Base-by-base conservation (phyloP, 2,329 filamentous ascomycete species). In the Verticillium nonalfalfae region DNA sequence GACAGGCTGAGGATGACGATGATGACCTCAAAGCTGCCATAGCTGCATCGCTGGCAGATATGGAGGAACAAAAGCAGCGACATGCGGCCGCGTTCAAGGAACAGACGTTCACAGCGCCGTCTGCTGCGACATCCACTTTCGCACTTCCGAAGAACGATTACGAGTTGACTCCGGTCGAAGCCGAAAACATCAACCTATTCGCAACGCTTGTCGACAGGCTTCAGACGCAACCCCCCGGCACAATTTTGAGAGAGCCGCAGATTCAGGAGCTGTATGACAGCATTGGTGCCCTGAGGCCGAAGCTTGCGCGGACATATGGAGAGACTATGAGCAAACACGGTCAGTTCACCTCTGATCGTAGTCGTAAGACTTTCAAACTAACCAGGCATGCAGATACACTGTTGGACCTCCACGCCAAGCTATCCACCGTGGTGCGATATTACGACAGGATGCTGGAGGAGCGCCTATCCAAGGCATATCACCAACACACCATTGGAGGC, bases 321-420 rank as follows among this genome's bases (percentile, higher is more conserved):
- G 95, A 99, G 78, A 97, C 95, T 0, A 98, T 99, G 95, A 98
- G 95, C 84, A 99, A 99, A 76, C 95, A 98, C 74, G 93, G 91
- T 91, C 79, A 72, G 86, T 76, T 15, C 31, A 18, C n/a, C 21
- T 4, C 18, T 13, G 5, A 3, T 5, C 11, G 14, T 1, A 11
- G 34, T 9, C 15, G 26, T 33, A 13, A 18, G 34, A 4, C 55
- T 18, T 21, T 2, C 33, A 18, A 21, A 26, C 76, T 83, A 69
- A 82, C 65, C 13, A 9, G 15, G 35, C 7, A 7, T 26, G 15
- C 64, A 95, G 93, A 99, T 73, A 95, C 94, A 0, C 82, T 99
- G 10, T 84, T 98, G 31, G 95, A 99, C 73, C 81, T 99, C 0
- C 95, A 99, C 72, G 90, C 93, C 18, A 99, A 99, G 73, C 81